Evolutionary conservation across 2,329 filamentous ascomycete genomes (phyloP).

Genomic region (Incumbomyces lentus): DNA sequence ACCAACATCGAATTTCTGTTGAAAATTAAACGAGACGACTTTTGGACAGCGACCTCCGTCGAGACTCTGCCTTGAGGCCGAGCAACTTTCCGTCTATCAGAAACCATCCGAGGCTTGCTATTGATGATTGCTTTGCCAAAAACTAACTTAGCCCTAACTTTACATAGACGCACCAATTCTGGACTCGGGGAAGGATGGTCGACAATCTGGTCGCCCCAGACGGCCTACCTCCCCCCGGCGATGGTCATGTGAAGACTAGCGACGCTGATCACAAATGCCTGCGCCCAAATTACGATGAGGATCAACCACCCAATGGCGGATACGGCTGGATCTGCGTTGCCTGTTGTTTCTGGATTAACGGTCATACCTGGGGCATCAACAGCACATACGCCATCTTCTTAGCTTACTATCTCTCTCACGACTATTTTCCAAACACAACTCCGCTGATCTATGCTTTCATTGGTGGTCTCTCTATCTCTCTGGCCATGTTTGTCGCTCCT

Average conservation of each 20-base stretch:
- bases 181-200: too few relatives aligned
- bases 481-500: conserved; percentile 22
- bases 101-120: too few relatives aligned
- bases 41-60: too few relatives aligned
- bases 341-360: conserved; percentile 49
- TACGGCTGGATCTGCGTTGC: conserved; percentile 54
- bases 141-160: too few relatives aligned
- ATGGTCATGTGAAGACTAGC: conserved; percentile 10
- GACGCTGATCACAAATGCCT: too few relatives aligned
- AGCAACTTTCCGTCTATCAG: too few relatives aligned
- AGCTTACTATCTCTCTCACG: conserved; percentile 28
- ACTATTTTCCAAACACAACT: conserved; percentile 22
- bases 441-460: conserved; percentile 26
- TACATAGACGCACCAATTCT: too few relatives aligned
- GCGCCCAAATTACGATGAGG: conserved; percentile 14
- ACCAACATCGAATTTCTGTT: too few relatives aligned
- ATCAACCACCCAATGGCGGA: conserved; percentile 42
- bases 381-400: conserved; percentile 44
- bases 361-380: conserved; percentile 67
- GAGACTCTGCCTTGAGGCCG: too few relatives aligned
- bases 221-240: background rate
- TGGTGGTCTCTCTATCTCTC: conserved; percentile 22
- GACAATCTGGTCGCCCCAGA: too few relatives aligned
- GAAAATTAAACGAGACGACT: too few relatives aligned
- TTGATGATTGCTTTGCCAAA: too few relatives aligned